Evolutionary conservation across 2,329 filamentous ascomycete genomes (phyloP), one percentile per base, ranked within the genome.

Genomic region (Waltergamsia citrina): DNA sequence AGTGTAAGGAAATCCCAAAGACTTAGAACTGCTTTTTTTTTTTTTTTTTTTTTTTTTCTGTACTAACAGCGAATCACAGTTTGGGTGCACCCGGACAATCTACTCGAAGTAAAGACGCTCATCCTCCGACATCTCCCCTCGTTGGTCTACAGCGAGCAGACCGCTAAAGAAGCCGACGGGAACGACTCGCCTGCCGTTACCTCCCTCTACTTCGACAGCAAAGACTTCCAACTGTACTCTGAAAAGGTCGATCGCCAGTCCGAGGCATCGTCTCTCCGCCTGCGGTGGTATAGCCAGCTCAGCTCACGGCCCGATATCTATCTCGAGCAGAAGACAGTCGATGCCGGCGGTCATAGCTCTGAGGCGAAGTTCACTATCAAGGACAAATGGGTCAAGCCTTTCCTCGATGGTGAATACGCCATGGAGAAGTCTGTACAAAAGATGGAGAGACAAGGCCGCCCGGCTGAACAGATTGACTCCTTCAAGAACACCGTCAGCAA

Each of bases 71-170:
- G 36, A 19, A 29, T 36, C 20, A 7, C 36, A 83, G 78, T 94
- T 65, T 98, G 92, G 92, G 81, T 98, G 6, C 92, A 98, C 56
- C 74, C 78, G 21, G 92, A 98, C 50, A 96, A 98, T 59, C 68
- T 96, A 19, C 77, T 96, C 45, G 92, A 98, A 63, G 86, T 96
- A 54, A 95, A 96, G 70, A 96, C 92, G 5, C 79, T 86, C 49
- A 93, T 98, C 41, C 74, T 96, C 21, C 85, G 92, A 41, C 85
- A 85, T 38, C 71, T 98, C 16, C 92, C 92, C 1, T 78, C 93
- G 20, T 78, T 98, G 12, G 81, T 98, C 16, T 98, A 95, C 61
- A 95, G 92, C 53, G 81, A 92, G 29, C 81, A 88, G 46, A 74
- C 82, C 2, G 78, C 85, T 21, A 93, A 90, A 59, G 74, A 92